Evolutionary conservation across 2,329 filamentous ascomycete genomes (phyloP).

Genomic region (Trichoderma sp.): DNA sequence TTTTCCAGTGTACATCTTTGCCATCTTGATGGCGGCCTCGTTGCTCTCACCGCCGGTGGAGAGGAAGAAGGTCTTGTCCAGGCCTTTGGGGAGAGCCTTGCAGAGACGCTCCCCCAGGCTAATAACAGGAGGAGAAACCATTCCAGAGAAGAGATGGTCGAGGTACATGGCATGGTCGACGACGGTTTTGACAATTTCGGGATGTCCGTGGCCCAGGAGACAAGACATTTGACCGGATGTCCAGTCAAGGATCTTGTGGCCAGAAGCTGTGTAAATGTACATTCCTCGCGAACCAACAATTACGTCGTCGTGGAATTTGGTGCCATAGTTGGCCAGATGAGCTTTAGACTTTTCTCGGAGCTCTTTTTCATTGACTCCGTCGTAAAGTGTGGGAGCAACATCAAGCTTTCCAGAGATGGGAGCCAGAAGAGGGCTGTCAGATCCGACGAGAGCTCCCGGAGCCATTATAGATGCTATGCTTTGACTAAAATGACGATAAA

Average conservation of each 20-base stretch:
- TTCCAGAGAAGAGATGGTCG: slow-evolving; percentile 61
- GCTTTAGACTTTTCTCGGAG: slow-evolving; percentile 31
- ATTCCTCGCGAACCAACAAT: slow-evolving; percentile 48
- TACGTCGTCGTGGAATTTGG: slow-evolving; percentile 37
- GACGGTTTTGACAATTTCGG: slow-evolving; percentile 58
- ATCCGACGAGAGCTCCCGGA: slow-evolving; percentile 28
- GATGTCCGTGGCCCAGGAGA: slow-evolving; percentile 59
- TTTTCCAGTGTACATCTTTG: slow-evolving; percentile 64
- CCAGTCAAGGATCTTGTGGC: slow-evolving; percentile 56
- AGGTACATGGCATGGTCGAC: slow-evolving; percentile 50
- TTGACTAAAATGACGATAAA: background rate
- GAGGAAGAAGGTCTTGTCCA: slow-evolving; percentile 60
- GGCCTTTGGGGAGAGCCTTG: slow-evolving; percentile 47
- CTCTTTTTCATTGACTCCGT: slow-evolving; percentile 28
- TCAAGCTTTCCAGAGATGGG: slow-evolving; percentile 23
- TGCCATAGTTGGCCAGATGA: slow-evolving; percentile 34
- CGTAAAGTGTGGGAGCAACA: slow-evolving; percentile 29
- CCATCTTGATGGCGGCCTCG: slow-evolving; percentile 65
- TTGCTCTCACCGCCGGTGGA: slow-evolving; percentile 59
- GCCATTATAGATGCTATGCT: slow-evolving; percentile 28
- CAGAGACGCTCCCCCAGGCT: slow-evolving; percentile 55
- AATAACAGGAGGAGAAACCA: slow-evolving; percentile 60
- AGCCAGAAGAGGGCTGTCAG: slow-evolving; percentile 17
- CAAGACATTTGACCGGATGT: slow-evolving; percentile 64
- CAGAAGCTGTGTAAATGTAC: slow-evolving; percentile 48